Base-by-base conservation (phyloP, 2,329 filamentous ascomycete species). In the Nigrograna mackinnonii region DNA sequence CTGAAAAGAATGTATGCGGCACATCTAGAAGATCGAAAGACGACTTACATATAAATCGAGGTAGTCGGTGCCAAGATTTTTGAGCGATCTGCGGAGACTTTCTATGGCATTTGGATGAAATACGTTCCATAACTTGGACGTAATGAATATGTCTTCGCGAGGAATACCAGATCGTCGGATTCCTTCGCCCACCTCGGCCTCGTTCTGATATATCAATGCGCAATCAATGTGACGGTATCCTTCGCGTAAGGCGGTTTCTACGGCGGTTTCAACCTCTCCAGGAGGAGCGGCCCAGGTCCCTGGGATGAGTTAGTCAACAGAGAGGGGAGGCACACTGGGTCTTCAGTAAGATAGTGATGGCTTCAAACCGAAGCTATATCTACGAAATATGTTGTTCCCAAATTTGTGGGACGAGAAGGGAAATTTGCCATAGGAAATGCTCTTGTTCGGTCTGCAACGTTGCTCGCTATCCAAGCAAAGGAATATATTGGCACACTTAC, bases 41-140 rank as follows among this genome's bases (percentile, higher is more conserved):
- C 13, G 12, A 38, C 40, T 13, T 32, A 43, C 40, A 18, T 84
- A 95, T 53, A 94, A 81, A 69, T 94, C 89, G 71, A 94, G 90
- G 78, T 94, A 92, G 63, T 91, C 89, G 50, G 92, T 21, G 65
- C 47, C 85, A 83, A 86, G 86, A 91, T 76, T 91, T 14, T 83
- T 79, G 59, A 91, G 72, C 54, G 83, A 85, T 74, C 47, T 80
- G 77, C 45, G 91, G 72, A 92, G 89, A 64, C 82, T 83, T 69
- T 80, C 80, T 68, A 74, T 78, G 62, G 91, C 89, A 13, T 47
- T 32, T 6, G 36, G 78, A 58, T 91, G 85, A 75, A 94, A 87
- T 79, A 89, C 92, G 75, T 90, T 89, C 89, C 89, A 94, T 44
- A 95, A 84, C 79, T 94, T 95, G 70, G 86, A 89, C 49, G 90